phyloP scores from a whole-genome alignment of 352 stramenopile species.

The Phytophthora sp. region DNA sequence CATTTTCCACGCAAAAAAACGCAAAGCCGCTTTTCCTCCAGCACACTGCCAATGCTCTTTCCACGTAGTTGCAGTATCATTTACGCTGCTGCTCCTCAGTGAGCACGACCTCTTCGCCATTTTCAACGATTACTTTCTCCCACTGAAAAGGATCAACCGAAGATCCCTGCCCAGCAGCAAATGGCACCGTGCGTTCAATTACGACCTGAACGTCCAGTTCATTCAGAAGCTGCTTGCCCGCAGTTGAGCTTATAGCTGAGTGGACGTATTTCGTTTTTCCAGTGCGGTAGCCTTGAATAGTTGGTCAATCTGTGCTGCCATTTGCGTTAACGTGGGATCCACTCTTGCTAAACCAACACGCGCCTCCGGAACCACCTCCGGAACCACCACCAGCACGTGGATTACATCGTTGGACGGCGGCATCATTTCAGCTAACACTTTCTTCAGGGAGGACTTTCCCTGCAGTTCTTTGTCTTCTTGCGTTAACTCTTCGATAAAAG shows the following conservation, averaged over 20 bases:
- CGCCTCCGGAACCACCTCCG: not conserved
- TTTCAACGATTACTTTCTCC: slow-evolving; percentile 13
- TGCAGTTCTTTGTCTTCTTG: not conserved
- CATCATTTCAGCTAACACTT: not conserved
- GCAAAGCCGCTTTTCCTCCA: slow-evolving; percentile 41
- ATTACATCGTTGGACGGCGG: not conserved
- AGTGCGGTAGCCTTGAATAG: slow-evolving; percentile 12
- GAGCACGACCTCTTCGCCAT: slow-evolving; percentile 4
- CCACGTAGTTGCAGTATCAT: slow-evolving; percentile 37
- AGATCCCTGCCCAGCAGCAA: slow-evolving; percentile 5
- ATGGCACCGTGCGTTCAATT: not conserved
- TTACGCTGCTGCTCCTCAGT: slow-evolving; percentile 39
- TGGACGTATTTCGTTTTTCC: slow-evolving; percentile 34
- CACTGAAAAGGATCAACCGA: slow-evolving; percentile 23
- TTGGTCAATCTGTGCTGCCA: not conserved
- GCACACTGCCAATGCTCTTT: slow-evolving; percentile 42
- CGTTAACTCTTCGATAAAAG: not conserved
- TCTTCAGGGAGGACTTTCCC: not conserved
- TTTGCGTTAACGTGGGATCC: too few species aligned
- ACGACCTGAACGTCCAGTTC: slow-evolving; percentile 30
- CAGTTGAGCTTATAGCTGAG: slow-evolving; percentile 27
- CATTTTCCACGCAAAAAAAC: slow-evolving; percentile 37
- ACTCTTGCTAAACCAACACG: too few species aligned
- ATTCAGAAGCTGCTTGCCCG: slow-evolving; percentile 29
- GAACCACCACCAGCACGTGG: not conserved